Evolutionary conservation across 192 early-diverging fungal genomes (phyloP).

Genomic region (Coemansia sp.): DNA sequence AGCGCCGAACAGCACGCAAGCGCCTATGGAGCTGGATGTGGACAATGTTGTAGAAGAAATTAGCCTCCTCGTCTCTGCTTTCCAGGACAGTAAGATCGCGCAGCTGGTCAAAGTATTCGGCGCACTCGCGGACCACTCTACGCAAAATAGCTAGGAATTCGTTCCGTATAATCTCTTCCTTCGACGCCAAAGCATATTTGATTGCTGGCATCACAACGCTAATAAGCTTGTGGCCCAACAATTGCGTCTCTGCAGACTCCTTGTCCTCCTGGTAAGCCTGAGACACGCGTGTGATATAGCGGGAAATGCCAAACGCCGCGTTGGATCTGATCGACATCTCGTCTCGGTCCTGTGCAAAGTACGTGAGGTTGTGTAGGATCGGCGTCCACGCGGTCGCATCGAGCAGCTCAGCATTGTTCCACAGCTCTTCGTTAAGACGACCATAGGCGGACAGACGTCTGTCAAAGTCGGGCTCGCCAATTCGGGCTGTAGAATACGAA

Average conservation of each 20-base stretch:
- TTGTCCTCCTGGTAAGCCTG: conserved; percentile 20
- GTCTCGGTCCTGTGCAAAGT: conserved; percentile 75
- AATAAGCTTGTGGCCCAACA: conserved; percentile 18
- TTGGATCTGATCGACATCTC: conserved; percentile 88
- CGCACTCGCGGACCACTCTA: conserved; percentile 38
- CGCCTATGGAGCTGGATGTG: conserved; percentile 97
- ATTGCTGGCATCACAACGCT: conserved; percentile 39
- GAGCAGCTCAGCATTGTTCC: conserved; percentile 54
- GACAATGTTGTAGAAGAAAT: conserved; percentile 93
- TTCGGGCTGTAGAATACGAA: conserved; percentile 65
- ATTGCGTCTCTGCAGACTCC: conserved; percentile 10
- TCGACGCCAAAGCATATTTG: conserved; percentile 34
- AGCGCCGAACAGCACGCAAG: conserved; percentile 73
- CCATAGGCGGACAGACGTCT: conserved; percentile 75
- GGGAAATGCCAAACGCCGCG: conserved; percentile 70
- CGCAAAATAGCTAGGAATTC: conserved; percentile 45
- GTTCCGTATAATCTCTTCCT: conserved; percentile 28
- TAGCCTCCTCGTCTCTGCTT: conserved; percentile 65
- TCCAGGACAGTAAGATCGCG: conserved; percentile 42
- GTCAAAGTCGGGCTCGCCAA: conserved; percentile 91
- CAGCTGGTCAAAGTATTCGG: conserved; percentile 37
- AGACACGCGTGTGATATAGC: conserved; percentile 65
- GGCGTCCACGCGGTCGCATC: conserved; percentile 81
- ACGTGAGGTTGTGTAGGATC: conserved; percentile 84
- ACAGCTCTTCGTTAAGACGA: conserved; percentile 68